Conservation (phyloP, 257 asterid species). For the Ocimum tenuiflorum region DNA sequence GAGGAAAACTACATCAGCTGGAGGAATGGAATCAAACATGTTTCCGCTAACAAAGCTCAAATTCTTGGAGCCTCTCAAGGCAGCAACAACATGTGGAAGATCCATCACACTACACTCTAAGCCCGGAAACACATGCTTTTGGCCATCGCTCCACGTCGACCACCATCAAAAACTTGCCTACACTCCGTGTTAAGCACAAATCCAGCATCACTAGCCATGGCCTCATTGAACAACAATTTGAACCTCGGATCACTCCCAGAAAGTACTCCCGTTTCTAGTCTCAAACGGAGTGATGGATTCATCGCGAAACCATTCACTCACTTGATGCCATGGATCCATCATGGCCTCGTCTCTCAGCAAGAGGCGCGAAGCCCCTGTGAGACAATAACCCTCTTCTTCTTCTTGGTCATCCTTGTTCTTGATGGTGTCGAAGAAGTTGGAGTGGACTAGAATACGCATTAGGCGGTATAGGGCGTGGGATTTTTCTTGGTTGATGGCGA, state of each 20-base stretch:
- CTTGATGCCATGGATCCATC: background rate
- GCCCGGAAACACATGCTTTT: background rate
- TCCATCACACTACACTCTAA: slow-evolving; percentile 7
- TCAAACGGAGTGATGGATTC: background rate
- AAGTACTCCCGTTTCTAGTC: background rate
- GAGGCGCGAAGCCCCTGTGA: slow-evolving; percentile 14
- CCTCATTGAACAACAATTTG: background rate
- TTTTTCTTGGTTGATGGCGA: background rate
- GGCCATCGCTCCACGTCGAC: slow-evolving; percentile 17
- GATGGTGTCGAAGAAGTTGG: slow-evolving; percentile 8
- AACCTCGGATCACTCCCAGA: background rate
- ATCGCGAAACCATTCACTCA: slow-evolving; percentile 7
- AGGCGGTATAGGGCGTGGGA: background rate
- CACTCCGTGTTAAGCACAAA: background rate
- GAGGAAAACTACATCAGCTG: background rate
- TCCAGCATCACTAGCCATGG: slow-evolving; percentile 11
- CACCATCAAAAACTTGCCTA: slow-evolving; percentile 2
- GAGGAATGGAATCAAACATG: slow-evolving; percentile 15
- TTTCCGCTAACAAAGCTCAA: slow-evolving; percentile 4
- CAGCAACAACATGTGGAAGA: slow-evolving; percentile 9
- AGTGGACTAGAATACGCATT: slow-evolving; percentile 1
- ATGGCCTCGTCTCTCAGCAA: slow-evolving; percentile 1
- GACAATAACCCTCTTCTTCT: background rate
- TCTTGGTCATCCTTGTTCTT: background rate
- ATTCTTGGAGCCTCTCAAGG: background rate